Conservation (phyloP, 179 eudicot species). For the Vitellaria paradoxa region DNA sequence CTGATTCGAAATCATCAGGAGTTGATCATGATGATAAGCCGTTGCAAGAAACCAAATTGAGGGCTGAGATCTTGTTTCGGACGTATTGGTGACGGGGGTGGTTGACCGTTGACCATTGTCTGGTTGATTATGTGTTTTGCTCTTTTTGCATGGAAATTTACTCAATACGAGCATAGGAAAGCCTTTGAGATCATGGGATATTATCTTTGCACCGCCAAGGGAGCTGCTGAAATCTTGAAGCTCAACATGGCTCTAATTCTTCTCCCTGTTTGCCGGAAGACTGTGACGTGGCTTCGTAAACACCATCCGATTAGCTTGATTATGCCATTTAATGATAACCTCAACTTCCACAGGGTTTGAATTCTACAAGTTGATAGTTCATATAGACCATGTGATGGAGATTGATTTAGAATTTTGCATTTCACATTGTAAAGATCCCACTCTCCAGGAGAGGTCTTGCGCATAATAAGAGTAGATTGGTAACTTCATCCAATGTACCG, state of each 20-base stretch:
- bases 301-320: conserved; percentile 19
- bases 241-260: conserved; percentile 49
- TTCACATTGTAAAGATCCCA: too few species aligned
- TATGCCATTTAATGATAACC: conserved; percentile 44
- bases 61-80: conserved; percentile 30
- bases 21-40: neutral
- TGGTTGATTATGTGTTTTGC: conserved; percentile 30
- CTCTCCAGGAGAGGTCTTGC: too few species aligned
- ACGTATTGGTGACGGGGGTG: conserved; percentile 35
- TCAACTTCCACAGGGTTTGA: conserved; percentile 50
- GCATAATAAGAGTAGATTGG: too few species aligned
- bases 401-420: too few species aligned
- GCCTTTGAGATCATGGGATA: conserved; percentile 48
- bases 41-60: conserved; percentile 14
- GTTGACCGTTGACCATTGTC: conserved; percentile 27
- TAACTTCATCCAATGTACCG: too few species aligned
- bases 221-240: conserved; percentile 52
- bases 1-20: conserved; percentile 1
- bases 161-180: conserved; percentile 30
- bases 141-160: conserved; percentile 40
- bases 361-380: neutral
- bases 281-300: conserved; percentile 38
- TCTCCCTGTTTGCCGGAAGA: conserved; percentile 43
- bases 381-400: too few species aligned
- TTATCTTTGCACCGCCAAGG: conserved; percentile 44